Evolutionary conservation across 352 stramenopile species (phyloP), one percentile per base, ranked within the genome.

Genomic region (Globisporangium middletonii): DNA sequence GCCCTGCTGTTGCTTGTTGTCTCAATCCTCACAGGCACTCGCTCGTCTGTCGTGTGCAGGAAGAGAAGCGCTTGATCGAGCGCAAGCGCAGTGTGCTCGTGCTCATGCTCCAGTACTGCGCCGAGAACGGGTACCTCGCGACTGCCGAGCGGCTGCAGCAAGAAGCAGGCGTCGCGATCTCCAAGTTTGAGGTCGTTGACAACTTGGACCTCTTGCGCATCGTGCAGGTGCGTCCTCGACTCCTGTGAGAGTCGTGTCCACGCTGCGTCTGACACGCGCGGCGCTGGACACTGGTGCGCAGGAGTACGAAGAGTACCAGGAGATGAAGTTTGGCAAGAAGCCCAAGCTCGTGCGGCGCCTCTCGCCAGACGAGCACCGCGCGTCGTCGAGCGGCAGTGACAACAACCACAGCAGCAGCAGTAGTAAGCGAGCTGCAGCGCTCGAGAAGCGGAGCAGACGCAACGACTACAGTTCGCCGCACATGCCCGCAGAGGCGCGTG

Each of bases 241-340:
- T 26, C 16, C 15, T 43, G 12, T 18, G 16, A n/a, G 43, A 18
- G 44, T 56, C 41, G 41, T 46, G 41, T 19, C 19, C 33, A 45
- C 19, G 50, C 41, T 37, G 44, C 60, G n/a, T 27, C 46, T 30
- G 47, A 37, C 47, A 35, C 45, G 18, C 15, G 18, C 4, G n/a
- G 11, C 13, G 18, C 47, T 60, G 4, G 15, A 44, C 26, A 18
- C 44, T 18, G 18, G 41, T 50, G n/a, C 13, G 3, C 64, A 96
- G 81, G 88, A 97, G 47, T 97, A 92, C 62, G 85, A 97, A 68
- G 87, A 96, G 26, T 97, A 92, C 58, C 85, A 97, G 37, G 79
- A 96, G 63, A 89, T 97, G 59, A 96, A 95, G 66, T 96, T 96
- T 63, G 83, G 84, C 11, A 95, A 93, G 60, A 84, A 85, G 51